These are phyloP conservation scores for Trametopsis cervina DNA, from an alignment of 768 basidiomycete genomes.

Conservation along the genomic window DNA sequence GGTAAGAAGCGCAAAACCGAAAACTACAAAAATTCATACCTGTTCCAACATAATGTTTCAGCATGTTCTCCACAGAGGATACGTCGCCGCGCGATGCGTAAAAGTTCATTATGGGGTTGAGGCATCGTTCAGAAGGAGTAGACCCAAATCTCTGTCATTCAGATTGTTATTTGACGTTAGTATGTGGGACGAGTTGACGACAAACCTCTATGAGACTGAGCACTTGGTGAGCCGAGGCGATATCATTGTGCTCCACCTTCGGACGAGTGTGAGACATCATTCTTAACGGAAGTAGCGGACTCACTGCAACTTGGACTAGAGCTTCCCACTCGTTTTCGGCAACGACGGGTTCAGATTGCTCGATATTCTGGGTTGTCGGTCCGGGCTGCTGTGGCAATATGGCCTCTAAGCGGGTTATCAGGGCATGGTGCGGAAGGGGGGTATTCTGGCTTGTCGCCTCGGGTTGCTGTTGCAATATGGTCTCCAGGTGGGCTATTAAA, in stretches of 20 bases:
- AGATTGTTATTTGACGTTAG: background rate
- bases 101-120: slow-evolving; percentile 42
- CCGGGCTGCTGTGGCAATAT: background rate
- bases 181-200: background rate
- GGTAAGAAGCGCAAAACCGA: slow-evolving; percentile 10
- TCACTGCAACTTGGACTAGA: background rate
- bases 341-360: background rate
- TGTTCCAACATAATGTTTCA: slow-evolving; percentile 26
- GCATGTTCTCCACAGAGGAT: slow-evolving; percentile 36
- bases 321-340: background rate
- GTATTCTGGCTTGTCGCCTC: too few species aligned
- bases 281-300: too few species aligned
- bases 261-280: slow-evolving; percentile 3
- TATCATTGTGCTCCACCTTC: slow-evolving; percentile 44
- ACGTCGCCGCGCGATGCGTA: slow-evolving; percentile 43
- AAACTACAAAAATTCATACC: background rate
- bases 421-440: background rate
- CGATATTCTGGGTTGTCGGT: background rate
- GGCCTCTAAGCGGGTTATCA: background rate
- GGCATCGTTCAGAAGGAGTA: slow-evolving; percentile 26
- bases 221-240: slow-evolving; percentile 38
- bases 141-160: slow-evolving; percentile 34
- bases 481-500: background rate
- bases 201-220: slow-evolving; percentile 48
- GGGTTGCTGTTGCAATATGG: slow-evolving; percentile 16